Conservation (phyloP, 1,284 basidiomycete species). For the Anthracocystis walkeri region DNA sequence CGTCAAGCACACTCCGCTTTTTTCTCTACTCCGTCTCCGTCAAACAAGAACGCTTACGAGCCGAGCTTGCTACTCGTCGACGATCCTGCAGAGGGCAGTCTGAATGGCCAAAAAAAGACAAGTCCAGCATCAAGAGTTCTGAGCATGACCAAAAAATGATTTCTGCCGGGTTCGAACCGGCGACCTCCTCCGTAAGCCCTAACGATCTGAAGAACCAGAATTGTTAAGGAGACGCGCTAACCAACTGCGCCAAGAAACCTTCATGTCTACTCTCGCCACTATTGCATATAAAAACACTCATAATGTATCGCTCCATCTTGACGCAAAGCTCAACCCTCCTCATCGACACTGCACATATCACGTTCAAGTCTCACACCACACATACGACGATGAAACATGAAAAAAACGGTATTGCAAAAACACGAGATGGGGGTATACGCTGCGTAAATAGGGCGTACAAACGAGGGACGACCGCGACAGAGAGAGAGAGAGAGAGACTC, state of each 20-base stretch:
- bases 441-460: constrained; percentile 2
- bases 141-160: constrained; percentile 21
- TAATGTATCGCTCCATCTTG: no score
- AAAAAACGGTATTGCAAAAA: not conserved
- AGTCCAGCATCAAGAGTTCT: not conserved
- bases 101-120: not conserved
- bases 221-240: constrained; percentile 59
- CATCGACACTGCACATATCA: no score
- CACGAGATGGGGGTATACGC: not conserved
- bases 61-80: no score
- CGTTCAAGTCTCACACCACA: not conserved
- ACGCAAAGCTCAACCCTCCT: no score
- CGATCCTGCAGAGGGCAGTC: no score
- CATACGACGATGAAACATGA: not conserved
- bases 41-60: no score
- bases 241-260: constrained; percentile 55
- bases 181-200: constrained; percentile 55
- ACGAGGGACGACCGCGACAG: not conserved
- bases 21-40: no score
- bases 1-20: no score
- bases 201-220: constrained; percentile 32
- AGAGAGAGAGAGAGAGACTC: not conserved
- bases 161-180: constrained; percentile 58
- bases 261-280: not conserved
- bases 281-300: no score